Conservation (phyloP, 2,329 filamentous ascomycete species). For the Trichoderma endophyticum region DNA sequence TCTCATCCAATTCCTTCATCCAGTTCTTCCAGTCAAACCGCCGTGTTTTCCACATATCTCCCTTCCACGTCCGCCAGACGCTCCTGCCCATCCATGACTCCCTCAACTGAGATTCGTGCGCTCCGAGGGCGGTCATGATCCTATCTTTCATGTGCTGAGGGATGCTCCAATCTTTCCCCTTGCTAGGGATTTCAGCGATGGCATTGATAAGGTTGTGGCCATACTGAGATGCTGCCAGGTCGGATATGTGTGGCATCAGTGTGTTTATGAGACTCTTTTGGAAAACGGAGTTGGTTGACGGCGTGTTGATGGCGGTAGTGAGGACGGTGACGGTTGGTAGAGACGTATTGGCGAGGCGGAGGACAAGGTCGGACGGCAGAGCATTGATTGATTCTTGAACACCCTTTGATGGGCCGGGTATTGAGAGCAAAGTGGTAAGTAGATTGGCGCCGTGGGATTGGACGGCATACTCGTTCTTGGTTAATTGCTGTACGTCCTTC, state of each 20-base stretch:
- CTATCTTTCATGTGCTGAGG: slow-evolving; percentile 58
- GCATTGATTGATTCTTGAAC: slow-evolving; percentile 70
- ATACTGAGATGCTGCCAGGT: slow-evolving; percentile 48
- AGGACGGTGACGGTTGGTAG: slow-evolving; percentile 49
- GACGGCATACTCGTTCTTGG: slow-evolving; percentile 56
- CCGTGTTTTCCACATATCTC: slow-evolving; percentile 54
- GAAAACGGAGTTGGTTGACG: slow-evolving; percentile 49
- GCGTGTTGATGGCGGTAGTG: slow-evolving; percentile 47
- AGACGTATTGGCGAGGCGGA: slow-evolving; percentile 61
- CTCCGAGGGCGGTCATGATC: slow-evolving; percentile 48
- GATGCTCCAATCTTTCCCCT: slow-evolving; percentile 45
- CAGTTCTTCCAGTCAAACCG: slow-evolving; percentile 55
- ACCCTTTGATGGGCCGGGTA: slow-evolving; percentile 67
- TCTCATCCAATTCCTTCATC: slow-evolving; percentile 47
- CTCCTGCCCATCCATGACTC: slow-evolving; percentile 54
- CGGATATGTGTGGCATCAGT: slow-evolving; percentile 43
- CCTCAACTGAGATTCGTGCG: slow-evolving; percentile 48
- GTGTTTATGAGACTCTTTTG: slow-evolving; percentile 53
- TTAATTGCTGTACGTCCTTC: slow-evolving; percentile 38
- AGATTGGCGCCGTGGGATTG: slow-evolving; percentile 75
- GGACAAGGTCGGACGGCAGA: slow-evolving; percentile 52
- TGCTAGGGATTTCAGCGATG: slow-evolving; percentile 49
- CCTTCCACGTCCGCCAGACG: slow-evolving; percentile 57
- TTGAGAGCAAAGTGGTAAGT: slow-evolving; percentile 72
- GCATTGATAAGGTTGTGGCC: slow-evolving; percentile 52